Percentiles rank a stretch among this genome's conserved stretches.
phyloP scores from a whole-genome alignment of 768 basidiomycete genomes.

The Clitopilus passeckerianus region DNA sequence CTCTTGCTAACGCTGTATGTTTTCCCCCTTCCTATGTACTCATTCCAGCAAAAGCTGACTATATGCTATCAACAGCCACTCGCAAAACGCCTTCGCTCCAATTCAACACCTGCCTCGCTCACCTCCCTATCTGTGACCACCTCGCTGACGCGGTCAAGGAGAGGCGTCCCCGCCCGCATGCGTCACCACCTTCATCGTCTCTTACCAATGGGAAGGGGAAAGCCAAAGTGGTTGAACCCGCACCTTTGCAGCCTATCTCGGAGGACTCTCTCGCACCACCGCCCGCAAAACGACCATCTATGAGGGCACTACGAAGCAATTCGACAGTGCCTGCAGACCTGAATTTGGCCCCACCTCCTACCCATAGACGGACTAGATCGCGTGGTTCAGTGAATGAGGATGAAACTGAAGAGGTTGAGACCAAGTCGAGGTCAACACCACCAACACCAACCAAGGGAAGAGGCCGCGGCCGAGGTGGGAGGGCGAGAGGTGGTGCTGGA shows the following conservation, averaged over 20 bases:
- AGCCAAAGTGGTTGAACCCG: not conserved
- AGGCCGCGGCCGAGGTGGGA: not conserved
- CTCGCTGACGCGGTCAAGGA: not conserved
- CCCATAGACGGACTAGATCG: not conserved
- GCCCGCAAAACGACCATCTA: not conserved
- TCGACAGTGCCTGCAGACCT: not conserved
- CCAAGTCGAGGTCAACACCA: not conserved
- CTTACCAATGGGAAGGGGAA: not conserved
- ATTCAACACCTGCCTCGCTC: not conserved
- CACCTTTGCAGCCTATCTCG: not conserved
- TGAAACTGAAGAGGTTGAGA: not conserved
- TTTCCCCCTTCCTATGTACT: not conserved
- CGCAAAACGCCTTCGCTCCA: not conserved
- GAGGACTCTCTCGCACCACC: too few species aligned
- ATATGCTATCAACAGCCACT: not conserved
- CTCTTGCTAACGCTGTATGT: not conserved
- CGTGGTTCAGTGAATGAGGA: not conserved
- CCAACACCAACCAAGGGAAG: not conserved
- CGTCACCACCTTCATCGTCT: not conserved
- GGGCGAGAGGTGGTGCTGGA: not conserved
- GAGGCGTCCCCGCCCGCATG: not conserved
- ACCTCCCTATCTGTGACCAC: not conserved
- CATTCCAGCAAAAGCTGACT: not conserved
- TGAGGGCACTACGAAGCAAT: not conserved
- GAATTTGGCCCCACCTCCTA: not conserved